These are phyloP conservation scores for Berberis thunbergii DNA, from an alignment of 164 flowering plant species.

Conservation along the genomic window DNA sequence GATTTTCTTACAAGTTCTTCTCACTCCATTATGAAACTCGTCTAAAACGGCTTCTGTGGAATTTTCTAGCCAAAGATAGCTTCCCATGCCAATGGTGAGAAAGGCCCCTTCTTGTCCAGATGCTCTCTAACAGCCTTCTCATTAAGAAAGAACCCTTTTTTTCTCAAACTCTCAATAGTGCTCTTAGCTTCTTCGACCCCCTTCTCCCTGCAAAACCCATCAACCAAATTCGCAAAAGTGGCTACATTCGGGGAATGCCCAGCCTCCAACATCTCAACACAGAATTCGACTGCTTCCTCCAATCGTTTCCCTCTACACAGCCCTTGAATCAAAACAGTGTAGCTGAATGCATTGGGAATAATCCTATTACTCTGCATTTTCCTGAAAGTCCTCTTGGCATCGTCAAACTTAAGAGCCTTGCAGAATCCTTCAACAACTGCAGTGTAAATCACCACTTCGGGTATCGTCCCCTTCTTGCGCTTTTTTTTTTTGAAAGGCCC, in stretches of 20 bases:
- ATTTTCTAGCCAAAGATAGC: constrained; percentile 63
- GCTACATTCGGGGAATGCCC: constrained; percentile 74
- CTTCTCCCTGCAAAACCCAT: constrained; percentile 45
- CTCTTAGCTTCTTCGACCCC: constrained; percentile 55
- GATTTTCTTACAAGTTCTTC: no score
- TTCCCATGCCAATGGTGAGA: constrained; percentile 53
- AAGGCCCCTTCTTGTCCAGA: constrained; percentile 69
- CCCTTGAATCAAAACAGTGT: constrained; percentile 57
- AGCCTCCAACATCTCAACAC: constrained; percentile 73
- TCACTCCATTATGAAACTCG: no score
- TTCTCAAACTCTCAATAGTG: constrained; percentile 33
- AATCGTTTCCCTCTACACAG: constrained; percentile 35
- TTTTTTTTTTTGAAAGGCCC: constrained; percentile 15
- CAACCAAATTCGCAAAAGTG: constrained; percentile 61
- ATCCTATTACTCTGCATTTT: constrained; percentile 80
- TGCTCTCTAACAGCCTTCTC: constrained; percentile 66
- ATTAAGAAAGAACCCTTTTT: constrained; percentile 53
- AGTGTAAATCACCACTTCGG: constrained; percentile 90
- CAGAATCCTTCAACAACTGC: constrained; percentile 95
- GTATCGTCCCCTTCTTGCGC: constrained; percentile 75
- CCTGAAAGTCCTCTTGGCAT: constrained; percentile 74
- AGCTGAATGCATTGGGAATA: constrained; percentile 72
- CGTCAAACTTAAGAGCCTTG: constrained; percentile 68
- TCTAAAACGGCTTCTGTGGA: constrained; percentile 19
- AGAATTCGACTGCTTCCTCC: constrained; percentile 56